Evolutionary conservation across 2,329 filamentous ascomycete species (phyloP).

Genomic region (Monosporascus cannonballus): DNA sequence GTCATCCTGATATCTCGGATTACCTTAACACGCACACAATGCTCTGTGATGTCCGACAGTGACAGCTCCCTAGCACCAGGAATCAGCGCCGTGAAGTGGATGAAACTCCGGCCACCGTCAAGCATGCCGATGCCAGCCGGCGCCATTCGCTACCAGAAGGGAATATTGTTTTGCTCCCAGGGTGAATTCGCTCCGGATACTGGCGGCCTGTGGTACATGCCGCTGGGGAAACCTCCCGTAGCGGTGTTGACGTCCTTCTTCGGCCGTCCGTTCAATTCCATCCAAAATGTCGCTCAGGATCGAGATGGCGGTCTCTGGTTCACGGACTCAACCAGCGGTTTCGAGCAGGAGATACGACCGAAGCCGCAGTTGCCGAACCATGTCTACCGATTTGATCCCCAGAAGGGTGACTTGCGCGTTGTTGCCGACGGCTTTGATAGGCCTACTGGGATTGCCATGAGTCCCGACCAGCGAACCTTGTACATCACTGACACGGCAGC

Average conservation of each 20-base stretch:
- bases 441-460: conserved; percentile 36
- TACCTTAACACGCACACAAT: conserved; percentile 7
- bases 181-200: conserved; percentile 20
- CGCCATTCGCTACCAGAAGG: conserved; percentile 33
- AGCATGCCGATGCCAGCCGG: conserved; percentile 39
- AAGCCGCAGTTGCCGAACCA: conserved; percentile 38
- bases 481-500: conserved; percentile 38
- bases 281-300: conserved; percentile 34
- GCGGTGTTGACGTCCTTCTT: conserved; percentile 37
- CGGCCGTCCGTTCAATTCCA: conserved; percentile 40
- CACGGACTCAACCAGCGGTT: conserved; percentile 39
- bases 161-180: conserved; percentile 37
- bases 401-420: conserved; percentile 35
- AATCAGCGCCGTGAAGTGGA: conserved; percentile 31
- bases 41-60: background rate
- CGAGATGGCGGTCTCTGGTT: conserved; percentile 41
- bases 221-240: conserved; percentile 22
- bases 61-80: background rate
- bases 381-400: conserved; percentile 40
- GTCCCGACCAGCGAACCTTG: conserved; percentile 29
- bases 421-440: conserved; percentile 40
- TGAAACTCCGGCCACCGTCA: conserved; percentile 35
- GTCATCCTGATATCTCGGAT: conserved; percentile 40
- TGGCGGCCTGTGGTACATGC: conserved; percentile 29
- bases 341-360: conserved; percentile 38